Conservation (phyloP, 805 yeast species). For the Starmerella riodocensis region DNA sequence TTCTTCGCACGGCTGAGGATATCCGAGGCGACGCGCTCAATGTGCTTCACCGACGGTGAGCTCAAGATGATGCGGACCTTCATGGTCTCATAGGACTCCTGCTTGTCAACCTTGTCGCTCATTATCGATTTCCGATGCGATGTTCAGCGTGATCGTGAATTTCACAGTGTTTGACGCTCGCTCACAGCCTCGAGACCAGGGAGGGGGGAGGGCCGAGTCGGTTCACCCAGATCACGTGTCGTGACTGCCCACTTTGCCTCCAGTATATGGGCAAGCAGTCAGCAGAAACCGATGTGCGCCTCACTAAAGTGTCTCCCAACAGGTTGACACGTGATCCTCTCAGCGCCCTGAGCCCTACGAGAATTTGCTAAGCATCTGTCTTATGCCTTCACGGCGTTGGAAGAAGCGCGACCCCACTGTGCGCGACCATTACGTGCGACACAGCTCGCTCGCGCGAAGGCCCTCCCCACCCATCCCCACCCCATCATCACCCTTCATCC, state of each 20-base stretch:
- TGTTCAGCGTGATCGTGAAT: conserved; percentile 6
- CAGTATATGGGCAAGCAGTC: too few relatives aligned
- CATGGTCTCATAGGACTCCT: conserved; percentile 67
- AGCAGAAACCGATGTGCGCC: too few relatives aligned
- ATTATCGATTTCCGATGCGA: conserved; percentile 19
- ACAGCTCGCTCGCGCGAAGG: not conserved
- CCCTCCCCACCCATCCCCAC: not conserved
- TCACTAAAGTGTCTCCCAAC: too few relatives aligned
- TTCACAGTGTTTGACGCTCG: conserved; percentile 2
- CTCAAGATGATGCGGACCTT: conserved; percentile 98
- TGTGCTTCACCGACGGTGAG: conserved; percentile 96
- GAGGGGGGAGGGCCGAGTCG: not conserved
- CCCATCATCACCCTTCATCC: not conserved
- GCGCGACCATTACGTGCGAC: too few relatives aligned
- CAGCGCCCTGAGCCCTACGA: not conserved
- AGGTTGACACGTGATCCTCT: too few relatives aligned
- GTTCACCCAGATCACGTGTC: too few relatives aligned
- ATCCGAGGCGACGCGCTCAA: conserved; percentile 89
- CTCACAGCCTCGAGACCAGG: too few relatives aligned
- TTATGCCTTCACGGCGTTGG: not conserved
- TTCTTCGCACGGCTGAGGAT: conserved; percentile 77
- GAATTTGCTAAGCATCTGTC: not conserved
- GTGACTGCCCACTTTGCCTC: too few relatives aligned
- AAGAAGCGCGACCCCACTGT: too few relatives aligned
- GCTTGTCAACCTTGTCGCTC: conserved; percentile 53